phyloP scores from a whole-genome alignment of 768 basidiomycete species.

The Cystobasidium onofrii region DNA sequence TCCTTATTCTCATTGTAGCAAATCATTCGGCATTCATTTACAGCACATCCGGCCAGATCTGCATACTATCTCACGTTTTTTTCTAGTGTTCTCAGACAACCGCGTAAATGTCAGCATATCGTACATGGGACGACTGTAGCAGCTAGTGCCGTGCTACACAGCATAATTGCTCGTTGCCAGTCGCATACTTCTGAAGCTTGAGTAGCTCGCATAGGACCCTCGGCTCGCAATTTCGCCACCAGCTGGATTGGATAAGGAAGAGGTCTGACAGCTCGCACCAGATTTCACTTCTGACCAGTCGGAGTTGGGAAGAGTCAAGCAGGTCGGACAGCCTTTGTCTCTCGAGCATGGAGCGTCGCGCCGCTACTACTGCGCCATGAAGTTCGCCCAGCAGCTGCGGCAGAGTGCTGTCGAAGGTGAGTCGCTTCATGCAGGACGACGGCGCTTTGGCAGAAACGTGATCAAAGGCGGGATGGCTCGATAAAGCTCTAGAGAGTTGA shows the following conservation, averaged over 20 bases:
- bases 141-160: too few species aligned
- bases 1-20: too few species aligned
- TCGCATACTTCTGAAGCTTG: too few species aligned
- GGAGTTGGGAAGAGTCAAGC: not conserved
- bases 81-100: too few species aligned
- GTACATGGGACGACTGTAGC: too few species aligned
- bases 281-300: not conserved
- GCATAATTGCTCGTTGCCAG: too few species aligned
- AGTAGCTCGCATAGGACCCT: not conserved
- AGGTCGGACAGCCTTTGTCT: not conserved
- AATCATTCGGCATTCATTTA: too few species aligned
- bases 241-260: not conserved
- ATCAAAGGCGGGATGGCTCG: not conserved
- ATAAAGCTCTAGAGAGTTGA: too few species aligned
- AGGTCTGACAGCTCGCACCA: not conserved
- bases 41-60: too few species aligned
- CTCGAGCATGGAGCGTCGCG: not conserved
- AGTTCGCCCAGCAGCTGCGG: slow-evolving; percentile 32
- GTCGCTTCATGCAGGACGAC: not conserved
- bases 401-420: slow-evolving; percentile 29
- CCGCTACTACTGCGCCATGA: slow-evolving; percentile 17
- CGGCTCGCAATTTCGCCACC: not conserved
- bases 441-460: not conserved
- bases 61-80: too few species aligned
- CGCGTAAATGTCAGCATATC: too few species aligned